phyloP scores from a whole-genome alignment of 2,329 filamentous ascomycete genomes.

The Ramularia collo-cygni region DNA sequence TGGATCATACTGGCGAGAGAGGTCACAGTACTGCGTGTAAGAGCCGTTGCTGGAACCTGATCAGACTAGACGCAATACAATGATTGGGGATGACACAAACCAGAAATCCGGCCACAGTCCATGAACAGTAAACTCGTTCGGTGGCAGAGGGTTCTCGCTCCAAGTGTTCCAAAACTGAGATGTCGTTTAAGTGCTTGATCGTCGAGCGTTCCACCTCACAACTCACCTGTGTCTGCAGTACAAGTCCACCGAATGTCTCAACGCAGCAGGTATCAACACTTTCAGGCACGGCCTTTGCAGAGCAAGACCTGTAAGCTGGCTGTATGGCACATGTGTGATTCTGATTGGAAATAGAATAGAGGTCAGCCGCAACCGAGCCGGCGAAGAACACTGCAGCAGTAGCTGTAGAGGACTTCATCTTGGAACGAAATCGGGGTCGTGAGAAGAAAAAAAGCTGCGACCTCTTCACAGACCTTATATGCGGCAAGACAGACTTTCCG shows the following conservation, averaged over 20 bases:
- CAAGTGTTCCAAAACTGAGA: slow-evolving; percentile 54
- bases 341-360: slow-evolving; percentile 43
- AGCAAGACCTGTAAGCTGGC: slow-evolving; percentile 43
- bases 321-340: slow-evolving; percentile 52
- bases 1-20: slow-evolving; percentile 59
- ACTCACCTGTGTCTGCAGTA: slow-evolving; percentile 50
- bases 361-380: slow-evolving; percentile 27
- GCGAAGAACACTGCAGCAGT: slow-evolving; percentile 13
- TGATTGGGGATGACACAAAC: slow-evolving; percentile 2
- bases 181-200: not conserved
- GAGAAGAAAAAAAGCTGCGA: not conserved
- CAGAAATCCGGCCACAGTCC: slow-evolving; percentile 53
- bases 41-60: slow-evolving; percentile 39
- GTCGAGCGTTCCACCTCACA: not conserved
- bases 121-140: slow-evolving; percentile 53
- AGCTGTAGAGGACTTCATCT: slow-evolving; percentile 16
- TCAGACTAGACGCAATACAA: not conserved
- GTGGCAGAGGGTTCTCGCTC: slow-evolving; percentile 55
- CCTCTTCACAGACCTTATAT: not conserved
- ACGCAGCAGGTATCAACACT: slow-evolving; percentile 55
- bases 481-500: slow-evolving; percentile 4
- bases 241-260: slow-evolving; percentile 58
- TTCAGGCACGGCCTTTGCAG: slow-evolving; percentile 34
- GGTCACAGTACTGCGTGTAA: slow-evolving; percentile 62
- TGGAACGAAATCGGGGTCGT: not conserved